Evolutionary conservation across 2,329 filamentous ascomycete genomes (phyloP), one percentile per base, ranked within the genome.

Genomic region (Periconia sp.): DNA sequence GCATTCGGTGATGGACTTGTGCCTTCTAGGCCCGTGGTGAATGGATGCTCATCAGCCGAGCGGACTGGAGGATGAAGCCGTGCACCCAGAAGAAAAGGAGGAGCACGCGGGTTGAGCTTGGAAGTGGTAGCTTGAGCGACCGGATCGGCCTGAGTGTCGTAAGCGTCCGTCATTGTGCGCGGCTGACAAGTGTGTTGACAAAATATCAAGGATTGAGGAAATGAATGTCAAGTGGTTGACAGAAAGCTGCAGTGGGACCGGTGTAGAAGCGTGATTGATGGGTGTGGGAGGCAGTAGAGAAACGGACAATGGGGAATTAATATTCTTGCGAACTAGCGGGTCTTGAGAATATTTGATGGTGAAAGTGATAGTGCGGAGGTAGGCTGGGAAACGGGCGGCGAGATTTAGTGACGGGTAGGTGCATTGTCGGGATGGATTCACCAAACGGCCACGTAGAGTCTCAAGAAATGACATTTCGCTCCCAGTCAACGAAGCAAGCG

Each of bases 21-120:
- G n/a, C n/a, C n/a, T n/a, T n/a, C n/a, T n/a, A n/a, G n/a, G n/a
- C n/a, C n/a, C n/a, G n/a, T n/a, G n/a, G n/a, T n/a, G n/a, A n/a
- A n/a, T n/a, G n/a, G n/a, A n/a, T n/a, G n/a, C n/a, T n/a, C n/a
- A n/a, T n/a, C n/a, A n/a, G n/a, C n/a, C n/a, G n/a, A n/a, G n/a
- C n/a, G 32, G 19, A 18, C 18, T 7, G 43, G 37, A 9, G 43
- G 37, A 26, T 46, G 43, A 2, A 16, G 2, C 15, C 23, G 5
- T 2, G 24, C 33, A 12, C 40, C 40, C 4, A 36, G 40, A 17
- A 45, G 17, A 25, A 50, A 50, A 4, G 43, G 33, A 4, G 37
- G 8, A 8, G 44, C 48, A 31, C 38, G 26, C 5, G 44, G 28
- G 21, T 35, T 45, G 25, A 42, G n/a, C 23, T 22, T 34, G 31